Evolutionary conservation across 1,284 basidiomycete genomes (phyloP).

Genomic region (Porogramme epimiltina): DNA sequence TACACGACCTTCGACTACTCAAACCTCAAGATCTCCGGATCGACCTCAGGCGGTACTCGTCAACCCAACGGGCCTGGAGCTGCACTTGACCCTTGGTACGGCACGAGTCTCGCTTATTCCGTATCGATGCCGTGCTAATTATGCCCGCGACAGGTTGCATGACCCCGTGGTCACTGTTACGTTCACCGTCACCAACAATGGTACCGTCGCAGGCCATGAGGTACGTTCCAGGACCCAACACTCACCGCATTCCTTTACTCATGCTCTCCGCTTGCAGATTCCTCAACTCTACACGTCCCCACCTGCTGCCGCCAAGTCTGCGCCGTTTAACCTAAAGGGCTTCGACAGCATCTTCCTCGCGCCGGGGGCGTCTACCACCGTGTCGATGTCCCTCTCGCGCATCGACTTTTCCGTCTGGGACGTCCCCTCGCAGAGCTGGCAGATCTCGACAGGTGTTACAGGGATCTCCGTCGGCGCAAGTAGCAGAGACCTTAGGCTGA

Average conservation of each 20-base stretch:
- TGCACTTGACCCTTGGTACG: conserved; percentile 33
- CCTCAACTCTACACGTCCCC: conserved; percentile 69
- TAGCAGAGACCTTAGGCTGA: conserved; percentile 30
- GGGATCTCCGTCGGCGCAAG: conserved; percentile 31
- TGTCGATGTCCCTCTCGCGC: conserved; percentile 57
- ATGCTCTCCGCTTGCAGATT: conserved; percentile 36
- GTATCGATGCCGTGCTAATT: background rate
- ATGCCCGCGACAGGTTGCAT: conserved; percentile 26
- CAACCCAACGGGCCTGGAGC: conserved; percentile 31
- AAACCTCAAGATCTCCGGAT: conserved; percentile 29
- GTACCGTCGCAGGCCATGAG: conserved; percentile 35
- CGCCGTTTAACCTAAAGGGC: conserved; percentile 64
- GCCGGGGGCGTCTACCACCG: conserved; percentile 46
- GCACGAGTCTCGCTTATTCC: background rate
- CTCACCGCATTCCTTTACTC: background rate
- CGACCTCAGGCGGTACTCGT: conserved; percentile 31
- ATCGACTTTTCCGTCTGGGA: conserved; percentile 49
- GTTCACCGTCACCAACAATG: conserved; percentile 37
- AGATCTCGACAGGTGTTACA: conserved; percentile 25
- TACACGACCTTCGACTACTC: conserved; percentile 56
- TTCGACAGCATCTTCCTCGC: conserved; percentile 59
- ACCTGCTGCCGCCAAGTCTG: conserved; percentile 55
- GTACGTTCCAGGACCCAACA: conserved; percentile 14
- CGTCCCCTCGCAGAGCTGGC: conserved; percentile 29
- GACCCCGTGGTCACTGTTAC: conserved; percentile 32